Conservation (phyloP, 2,329 filamentous ascomycete species). For the Trichoderma aggressivum region DNA sequence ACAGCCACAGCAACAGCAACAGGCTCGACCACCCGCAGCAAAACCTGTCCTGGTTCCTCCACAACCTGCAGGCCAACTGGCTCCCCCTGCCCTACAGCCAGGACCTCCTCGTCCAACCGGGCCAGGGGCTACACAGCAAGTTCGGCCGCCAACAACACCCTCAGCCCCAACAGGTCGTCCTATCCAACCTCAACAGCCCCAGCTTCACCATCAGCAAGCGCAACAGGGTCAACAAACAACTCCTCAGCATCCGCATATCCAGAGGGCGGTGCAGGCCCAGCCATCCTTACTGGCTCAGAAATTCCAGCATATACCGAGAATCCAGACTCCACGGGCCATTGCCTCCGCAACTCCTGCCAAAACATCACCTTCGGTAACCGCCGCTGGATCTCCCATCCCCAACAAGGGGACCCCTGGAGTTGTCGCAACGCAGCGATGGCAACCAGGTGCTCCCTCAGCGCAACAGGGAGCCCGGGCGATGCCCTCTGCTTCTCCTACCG, state of each 20-base stretch:
- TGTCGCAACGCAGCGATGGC: conserved; percentile 30
- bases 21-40: conserved; percentile 24
- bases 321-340: conserved; percentile 29
- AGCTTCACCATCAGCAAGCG: conserved; percentile 20
- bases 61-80: conserved; percentile 36
- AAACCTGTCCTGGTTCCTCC: conserved; percentile 35
- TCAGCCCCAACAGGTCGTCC: conserved; percentile 35
- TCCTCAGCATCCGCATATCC: conserved; percentile 3
- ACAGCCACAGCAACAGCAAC: conserved; percentile 19
- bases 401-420: conserved; percentile 3
- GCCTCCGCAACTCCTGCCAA: conserved; percentile 31
- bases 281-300: conserved; percentile 17
- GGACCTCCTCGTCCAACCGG: conserved; percentile 29
- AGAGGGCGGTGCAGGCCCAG: conserved; percentile 6
- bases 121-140: conserved; percentile 27
- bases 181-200: conserved; percentile 29
- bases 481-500: conserved; percentile 25
- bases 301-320: conserved; percentile 19
- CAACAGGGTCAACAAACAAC: conserved; percentile 7
- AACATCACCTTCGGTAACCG: conserved; percentile 22
- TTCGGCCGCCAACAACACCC: conserved; percentile 32
- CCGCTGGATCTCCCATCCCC: conserved; percentile 26
- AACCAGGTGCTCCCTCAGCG: conserved; percentile 29
- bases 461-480: conserved; percentile 28
- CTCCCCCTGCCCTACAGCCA: conserved; percentile 34